Conservation (phyloP, 768 basidiomycete species). For the Leccinum boreale region DNA sequence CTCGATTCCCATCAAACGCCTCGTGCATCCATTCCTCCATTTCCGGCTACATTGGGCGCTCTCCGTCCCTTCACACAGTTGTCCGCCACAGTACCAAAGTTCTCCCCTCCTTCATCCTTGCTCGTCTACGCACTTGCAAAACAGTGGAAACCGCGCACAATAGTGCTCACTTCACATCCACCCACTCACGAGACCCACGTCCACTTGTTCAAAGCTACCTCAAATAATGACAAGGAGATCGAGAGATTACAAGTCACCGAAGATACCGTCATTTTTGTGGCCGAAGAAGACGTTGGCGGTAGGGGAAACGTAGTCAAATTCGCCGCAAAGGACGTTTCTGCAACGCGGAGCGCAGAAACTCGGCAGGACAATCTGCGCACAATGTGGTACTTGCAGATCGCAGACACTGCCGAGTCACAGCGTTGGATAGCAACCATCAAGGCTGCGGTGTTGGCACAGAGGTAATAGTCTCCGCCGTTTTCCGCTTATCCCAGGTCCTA, state of each 20-base stretch:
- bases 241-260: slow-evolving; percentile 76
- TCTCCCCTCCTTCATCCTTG: slow-evolving; percentile 63
- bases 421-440: slow-evolving; percentile 78
- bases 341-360: slow-evolving; percentile 27
- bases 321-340: slow-evolving; percentile 58
- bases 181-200: slow-evolving; percentile 46
- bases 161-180: slow-evolving; percentile 51
- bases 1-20: slow-evolving; percentile 17
- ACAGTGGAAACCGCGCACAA: slow-evolving; percentile 65
- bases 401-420: slow-evolving; percentile 59
- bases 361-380: slow-evolving; percentile 5
- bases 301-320: slow-evolving; percentile 60
- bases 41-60: slow-evolving; percentile 55
- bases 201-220: slow-evolving; percentile 68
- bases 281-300: slow-evolving; percentile 50
- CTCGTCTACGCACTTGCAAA: slow-evolving; percentile 71
- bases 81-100: slow-evolving; percentile 59
- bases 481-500: neutral
- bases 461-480: slow-evolving; percentile 37
- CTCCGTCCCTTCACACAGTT: slow-evolving; percentile 53
- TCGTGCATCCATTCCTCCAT: slow-evolving; percentile 41
- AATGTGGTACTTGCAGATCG: slow-evolving; percentile 66
- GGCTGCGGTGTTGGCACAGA: slow-evolving; percentile 63
- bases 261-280: slow-evolving; percentile 71
- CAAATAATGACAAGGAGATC: slow-evolving; percentile 61